Evolutionary conservation across 169 alveolate species (phyloP), one percentile per base, ranked within the genome.

Genomic region (Plasmodium knowlesi): DNA sequence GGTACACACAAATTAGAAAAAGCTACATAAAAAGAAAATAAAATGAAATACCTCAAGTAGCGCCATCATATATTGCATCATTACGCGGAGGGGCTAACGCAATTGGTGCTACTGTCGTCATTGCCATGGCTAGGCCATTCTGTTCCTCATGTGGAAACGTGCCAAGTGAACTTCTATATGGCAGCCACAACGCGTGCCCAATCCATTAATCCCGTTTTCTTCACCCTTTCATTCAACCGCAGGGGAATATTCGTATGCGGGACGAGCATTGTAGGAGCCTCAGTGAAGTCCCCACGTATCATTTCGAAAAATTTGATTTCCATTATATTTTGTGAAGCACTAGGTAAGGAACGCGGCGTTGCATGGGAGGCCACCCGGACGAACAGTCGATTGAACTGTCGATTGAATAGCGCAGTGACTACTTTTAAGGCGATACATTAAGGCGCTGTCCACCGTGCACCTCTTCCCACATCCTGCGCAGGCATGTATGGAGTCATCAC

Each of bases 271-370:
- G 97, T 99, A 72, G 99, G 99, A 3, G 99, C 99, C 25, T 98
- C 99, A 37, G 98, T 99, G 83, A 98, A 99, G 96, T 98, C 99
- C 73, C 99, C 99, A 22, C 98, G 99, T 93, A 99, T 99, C 82
- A 98, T 99, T 80, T 98, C 99, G 34, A 99, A 99, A 97, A 99
- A 99, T 96, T 95, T 99, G 84, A 99, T 99, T 57, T 98, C 99
- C 74, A 98, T 99, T 80, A 99, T 99, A 94, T 99, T 99, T 96
- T 99, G 99, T 96, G 99, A 99, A 94, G 99, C 99, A 34, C 99
- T 99, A 16, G 99, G 99, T 74, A 99, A 98, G 88, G 98, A 98
- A 83, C 99, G 99, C 32, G 99, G 98, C 70, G 98, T 98, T 94
- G 16, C 14, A 16, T 30, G 41, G 70, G 46, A 30, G 72, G 70